These are phyloP conservation scores for Testicularia cyperi DNA, from an alignment of 1,284 basidiomycete species.

Conservation along the genomic window DNA sequence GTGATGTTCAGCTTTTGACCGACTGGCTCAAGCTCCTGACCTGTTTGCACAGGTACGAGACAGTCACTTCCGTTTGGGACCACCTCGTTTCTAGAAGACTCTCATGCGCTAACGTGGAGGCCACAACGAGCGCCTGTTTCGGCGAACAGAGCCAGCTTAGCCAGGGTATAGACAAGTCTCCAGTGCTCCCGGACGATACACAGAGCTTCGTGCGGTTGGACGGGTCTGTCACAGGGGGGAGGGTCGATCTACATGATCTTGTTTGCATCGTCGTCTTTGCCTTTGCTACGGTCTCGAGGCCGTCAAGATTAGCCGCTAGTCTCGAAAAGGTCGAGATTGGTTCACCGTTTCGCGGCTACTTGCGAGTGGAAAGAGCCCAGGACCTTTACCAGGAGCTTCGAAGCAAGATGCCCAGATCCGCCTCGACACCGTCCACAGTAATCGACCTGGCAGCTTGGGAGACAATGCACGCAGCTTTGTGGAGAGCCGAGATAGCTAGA, in stretches of 20 bases:
- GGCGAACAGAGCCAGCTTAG: no score
- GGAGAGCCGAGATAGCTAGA: constrained; percentile 36
- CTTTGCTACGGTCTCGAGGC: neutral
- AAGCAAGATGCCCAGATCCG: no score
- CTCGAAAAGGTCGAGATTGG: constrained; percentile 43
- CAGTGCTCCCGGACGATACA: no score
- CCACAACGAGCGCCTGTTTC: no score
- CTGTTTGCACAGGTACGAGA: constrained; percentile 3
- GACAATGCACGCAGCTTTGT: constrained; percentile 1
- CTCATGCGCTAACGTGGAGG: no score
- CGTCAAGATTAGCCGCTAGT: constrained; percentile 8
- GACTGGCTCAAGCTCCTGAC: constrained; percentile 13
- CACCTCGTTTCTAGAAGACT: constrained; percentile 6
- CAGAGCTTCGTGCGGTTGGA: constrained; percentile 20
- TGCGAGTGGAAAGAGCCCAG: constrained; percentile 20
- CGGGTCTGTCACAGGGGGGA: neutral
- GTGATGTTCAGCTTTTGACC: constrained; percentile 10
- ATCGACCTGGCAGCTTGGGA: constrained; percentile 3
- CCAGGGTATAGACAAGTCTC: no score
- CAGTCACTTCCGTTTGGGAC: constrained; percentile 16
- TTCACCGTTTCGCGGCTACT: constrained; percentile 40
- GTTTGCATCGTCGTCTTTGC: constrained; percentile 33
- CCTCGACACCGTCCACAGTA: no score
- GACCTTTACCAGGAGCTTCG: constrained; percentile 12
- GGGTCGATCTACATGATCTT: constrained; percentile 32